These are phyloP conservation scores for Cornus kousa DNA, from an alignment of 148 eudicot genomes.

Conservation along the genomic window DNA sequence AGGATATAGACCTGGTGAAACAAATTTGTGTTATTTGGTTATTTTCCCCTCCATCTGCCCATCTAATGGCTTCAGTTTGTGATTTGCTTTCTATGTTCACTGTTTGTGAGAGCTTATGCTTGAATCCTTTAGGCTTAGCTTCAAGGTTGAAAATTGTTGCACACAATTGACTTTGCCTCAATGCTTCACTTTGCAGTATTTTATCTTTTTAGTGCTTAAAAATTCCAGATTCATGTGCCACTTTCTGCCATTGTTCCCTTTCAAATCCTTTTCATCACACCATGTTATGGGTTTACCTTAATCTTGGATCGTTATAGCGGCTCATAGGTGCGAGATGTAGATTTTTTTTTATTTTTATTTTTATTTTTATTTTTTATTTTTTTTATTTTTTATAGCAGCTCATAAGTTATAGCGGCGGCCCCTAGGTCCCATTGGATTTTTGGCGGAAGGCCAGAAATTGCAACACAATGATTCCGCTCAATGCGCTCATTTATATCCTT, in stretches of 20 bases:
- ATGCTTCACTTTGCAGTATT: neutral
- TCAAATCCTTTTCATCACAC: neutral
- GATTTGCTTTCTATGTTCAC: neutral
- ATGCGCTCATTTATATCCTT: too few species aligned
- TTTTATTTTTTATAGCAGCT: too few species aligned
- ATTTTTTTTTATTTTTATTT: too few species aligned
- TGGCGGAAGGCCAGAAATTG: too few species aligned
- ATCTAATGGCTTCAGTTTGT: neutral
- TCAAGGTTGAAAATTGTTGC: neutral
- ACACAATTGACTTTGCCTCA: neutral
- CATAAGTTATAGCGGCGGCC: too few species aligned
- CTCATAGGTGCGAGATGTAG: too few species aligned
- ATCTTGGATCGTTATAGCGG: neutral
- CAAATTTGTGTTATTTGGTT: neutral
- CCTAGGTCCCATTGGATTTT: too few species aligned
- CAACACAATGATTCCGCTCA: too few species aligned
- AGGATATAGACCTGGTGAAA: neutral
- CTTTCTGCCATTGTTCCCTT: neutral
- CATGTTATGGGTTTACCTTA: neutral
- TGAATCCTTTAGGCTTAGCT: slow-evolving; percentile 6
- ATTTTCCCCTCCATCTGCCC: neutral
- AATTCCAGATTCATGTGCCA: neutral
- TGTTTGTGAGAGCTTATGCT: neutral
- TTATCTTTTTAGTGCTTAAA: neutral
- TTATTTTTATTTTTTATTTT: too few species aligned